Base-by-base conservation (phyloP, 2,329 filamentous ascomycete species). In the Chaetomium sp. region DNA sequence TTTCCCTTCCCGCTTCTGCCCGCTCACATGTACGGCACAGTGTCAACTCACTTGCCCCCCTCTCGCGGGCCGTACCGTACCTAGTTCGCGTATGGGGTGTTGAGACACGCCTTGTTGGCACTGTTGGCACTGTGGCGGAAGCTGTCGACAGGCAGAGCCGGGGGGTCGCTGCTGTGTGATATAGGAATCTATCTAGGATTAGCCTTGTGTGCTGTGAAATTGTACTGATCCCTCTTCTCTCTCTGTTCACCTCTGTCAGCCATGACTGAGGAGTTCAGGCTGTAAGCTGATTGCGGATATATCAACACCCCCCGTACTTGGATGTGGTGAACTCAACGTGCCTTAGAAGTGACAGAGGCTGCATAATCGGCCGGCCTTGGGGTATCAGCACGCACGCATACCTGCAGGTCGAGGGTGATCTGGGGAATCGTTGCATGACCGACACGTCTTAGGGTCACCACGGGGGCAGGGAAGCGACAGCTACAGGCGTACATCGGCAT, bases 21-120 rank as follows among this genome's bases (percentile, higher is more conserved):
- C 29, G 27, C 29, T 31, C 27, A 7, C 21, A 16, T n/a, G 31
- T 29, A 3, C 51, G 19, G 51, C 51, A 53, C 50, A 31, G 27
- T 29, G 25, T 19, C 33, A 38, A 42, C 16, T 42, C 38, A 1
- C 38, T 10, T 16, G 13, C 9, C 45, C 57, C 21, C 19, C 7
- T 50, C 42, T 27, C 57, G 47, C 57, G 57, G 47, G 29, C 57
- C 45, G 57, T 51, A 60, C 57, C 57, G 57, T 60, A 35, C 29
- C 21, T 16, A 13, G n/a, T 50, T 29, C 13, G 21, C 23, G 16
- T 10, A 10, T 23, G 31, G 21, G 13, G 29, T 12, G 29, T 31
- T 31, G 57, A 42, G 25, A 60, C n/a, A 33, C 10, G 23, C n/a
- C 38, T 42, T 8, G 19, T 19, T 16, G 38, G 42, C 56, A 58